Base-by-base conservation (phyloP, 225 moss, liverwort and hornwort species). In the Sphagnum contortum region DNA sequence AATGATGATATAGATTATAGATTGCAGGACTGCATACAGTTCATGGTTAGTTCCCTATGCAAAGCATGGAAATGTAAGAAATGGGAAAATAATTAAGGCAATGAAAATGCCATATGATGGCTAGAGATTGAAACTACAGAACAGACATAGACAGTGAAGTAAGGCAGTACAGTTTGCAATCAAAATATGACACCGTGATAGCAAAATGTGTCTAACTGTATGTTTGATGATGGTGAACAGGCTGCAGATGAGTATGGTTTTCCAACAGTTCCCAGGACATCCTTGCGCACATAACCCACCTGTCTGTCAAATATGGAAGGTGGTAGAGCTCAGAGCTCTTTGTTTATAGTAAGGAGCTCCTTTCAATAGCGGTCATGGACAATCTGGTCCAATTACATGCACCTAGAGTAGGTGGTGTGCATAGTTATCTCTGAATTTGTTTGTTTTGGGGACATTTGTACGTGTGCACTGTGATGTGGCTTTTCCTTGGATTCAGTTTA, bases 171-270 rank as follows among this genome's bases (percentile, higher is more conserved):
- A 29, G 29, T 29, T 29, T 29, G 29, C 29, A 29, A 29, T 0
- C 29, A 29, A 29, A 29, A 29, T 29, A 29, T 0, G 29, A 29
- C 29, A 29, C 29, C 1, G 29, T 1, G 1, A 29, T 29, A 29
- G 29, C 29, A 29, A 29, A 29, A 29, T 29, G 29, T 29, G 29
- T 29, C 29, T 29, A 29, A 29, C 29, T 29, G 29, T 52, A 52
- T 52, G 55, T 55, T 56, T 75, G 68, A 54, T 75, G 50, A 45
- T 63, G 71, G 60, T 79, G 55, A 67, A 72, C 85, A 88, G 88
- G 83, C 81, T 73, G 89, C 78, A 61, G 87, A 98, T 76, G 93
- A 93, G 68, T 93, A 76, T 50, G 93, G 93, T 60, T 90, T 96
- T 60, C 96, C 96, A 46, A 48, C 77, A 64, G 85, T 92, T 70